Conservation (phyloP, 148 eudicot genomes). For the Fagopyrum homotropicum region DNA sequence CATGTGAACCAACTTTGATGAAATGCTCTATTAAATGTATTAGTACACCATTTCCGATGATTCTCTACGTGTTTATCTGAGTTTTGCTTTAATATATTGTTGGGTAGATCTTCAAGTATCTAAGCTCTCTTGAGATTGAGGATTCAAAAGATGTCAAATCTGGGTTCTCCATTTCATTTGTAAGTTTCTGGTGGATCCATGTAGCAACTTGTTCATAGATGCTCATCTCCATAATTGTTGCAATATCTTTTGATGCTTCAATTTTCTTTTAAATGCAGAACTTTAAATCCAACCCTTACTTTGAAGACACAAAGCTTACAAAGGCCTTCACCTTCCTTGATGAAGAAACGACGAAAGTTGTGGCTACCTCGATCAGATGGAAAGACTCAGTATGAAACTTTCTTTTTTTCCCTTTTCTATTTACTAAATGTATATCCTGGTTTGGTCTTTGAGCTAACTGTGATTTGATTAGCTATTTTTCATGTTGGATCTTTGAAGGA, state of each 20-base stretch:
- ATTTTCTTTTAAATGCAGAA: constrained; percentile 31
- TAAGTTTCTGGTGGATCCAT: constrained; percentile 34
- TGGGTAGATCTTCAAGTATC: constrained; percentile 68
- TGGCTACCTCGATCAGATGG: constrained; percentile 83
- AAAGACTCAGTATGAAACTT: constrained; percentile 71
- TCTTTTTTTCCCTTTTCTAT: neutral
- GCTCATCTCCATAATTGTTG: neutral
- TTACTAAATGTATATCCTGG: neutral
- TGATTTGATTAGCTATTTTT: constrained; percentile 6
- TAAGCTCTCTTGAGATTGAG: constrained; percentile 79
- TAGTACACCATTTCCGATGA: neutral
- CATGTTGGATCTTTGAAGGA: constrained; percentile 36
- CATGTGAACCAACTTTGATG: no score
- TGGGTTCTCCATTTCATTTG: constrained; percentile 84
- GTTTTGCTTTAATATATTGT: neutral
- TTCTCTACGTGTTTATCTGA: neutral
- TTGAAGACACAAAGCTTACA: constrained; percentile 74
- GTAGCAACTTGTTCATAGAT: constrained; percentile 6
- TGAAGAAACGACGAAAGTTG: constrained; percentile 76
- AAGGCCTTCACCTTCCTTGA: constrained; percentile 83
- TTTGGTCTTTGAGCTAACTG: neutral
- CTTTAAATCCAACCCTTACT: constrained; percentile 75
- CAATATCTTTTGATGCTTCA: neutral
- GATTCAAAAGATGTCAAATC: constrained; percentile 88
- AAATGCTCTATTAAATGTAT: neutral